These are phyloP conservation scores for Polytrichum formosum DNA, from an alignment of 225 moss, liverwort and hornwort genomes.

Conservation along the genomic window DNA sequence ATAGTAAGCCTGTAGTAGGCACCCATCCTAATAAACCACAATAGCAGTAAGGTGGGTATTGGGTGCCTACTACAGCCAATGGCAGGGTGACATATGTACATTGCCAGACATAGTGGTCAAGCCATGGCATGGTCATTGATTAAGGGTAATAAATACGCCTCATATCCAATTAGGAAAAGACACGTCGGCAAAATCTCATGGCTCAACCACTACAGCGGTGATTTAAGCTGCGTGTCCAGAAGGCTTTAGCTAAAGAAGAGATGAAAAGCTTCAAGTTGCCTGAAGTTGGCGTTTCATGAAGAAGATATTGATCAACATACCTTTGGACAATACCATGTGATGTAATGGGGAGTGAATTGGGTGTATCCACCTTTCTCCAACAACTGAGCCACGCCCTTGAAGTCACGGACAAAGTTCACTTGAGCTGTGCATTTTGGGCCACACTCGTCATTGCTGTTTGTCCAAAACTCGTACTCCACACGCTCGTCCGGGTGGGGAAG, in stretches of 20 bases:
- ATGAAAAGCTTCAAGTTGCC: neutral
- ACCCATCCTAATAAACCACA: no score
- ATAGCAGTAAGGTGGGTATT: no score
- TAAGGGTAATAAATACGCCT: neutral
- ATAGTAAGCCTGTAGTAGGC: no score
- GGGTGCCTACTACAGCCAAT: no score
- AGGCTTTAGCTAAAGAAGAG: neutral
- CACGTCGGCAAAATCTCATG: neutral
- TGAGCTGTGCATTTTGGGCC: constrained; percentile 79
- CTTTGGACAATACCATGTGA: constrained; percentile 89
- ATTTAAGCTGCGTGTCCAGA: neutral
- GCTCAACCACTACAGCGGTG: neutral
- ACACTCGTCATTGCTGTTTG: constrained; percentile 90
- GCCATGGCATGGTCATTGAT: no score
- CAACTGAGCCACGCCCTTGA: constrained; percentile 76
- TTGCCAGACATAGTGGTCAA: no score
- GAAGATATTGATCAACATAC: constrained; percentile 15
- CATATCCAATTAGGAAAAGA: neutral
- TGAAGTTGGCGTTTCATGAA: neutral
- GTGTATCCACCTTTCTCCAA: constrained; percentile 74
- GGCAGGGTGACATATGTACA: no score
- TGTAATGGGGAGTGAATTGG: constrained; percentile 78
- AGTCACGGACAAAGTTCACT: constrained; percentile 66
- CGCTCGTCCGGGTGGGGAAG: constrained; percentile 84
- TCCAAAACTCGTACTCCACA: constrained; percentile 91